A percentile compares a stretch with the other conserved stretches of the same genome.
These are phyloP conservation scores for Stromatinia cepivora DNA, from an alignment of 2,329 filamentous ascomycete genomes.

Conservation along the genomic window DNA sequence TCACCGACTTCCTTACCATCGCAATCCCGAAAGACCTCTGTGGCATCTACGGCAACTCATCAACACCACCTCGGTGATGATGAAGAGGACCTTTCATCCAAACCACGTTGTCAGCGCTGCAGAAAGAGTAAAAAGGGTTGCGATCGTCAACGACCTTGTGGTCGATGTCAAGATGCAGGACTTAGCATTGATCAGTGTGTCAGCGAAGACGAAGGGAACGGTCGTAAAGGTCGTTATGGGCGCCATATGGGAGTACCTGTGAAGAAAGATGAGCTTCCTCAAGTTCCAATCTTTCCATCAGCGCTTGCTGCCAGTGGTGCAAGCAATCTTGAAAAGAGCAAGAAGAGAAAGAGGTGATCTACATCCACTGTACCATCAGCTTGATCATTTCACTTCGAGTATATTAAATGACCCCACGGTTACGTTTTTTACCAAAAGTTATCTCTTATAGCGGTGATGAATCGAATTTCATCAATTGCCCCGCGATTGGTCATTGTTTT, in stretches of 20 bases:
- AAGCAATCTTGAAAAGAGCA: constrained; percentile 57
- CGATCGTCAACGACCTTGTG: constrained; percentile 92
- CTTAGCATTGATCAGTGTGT: constrained; percentile 91
- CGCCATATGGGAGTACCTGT: constrained; percentile 69
- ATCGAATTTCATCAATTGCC: not conserved
- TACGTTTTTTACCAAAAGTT: constrained; percentile 5
- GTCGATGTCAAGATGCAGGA: constrained; percentile 92
- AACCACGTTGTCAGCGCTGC: constrained; percentile 96
- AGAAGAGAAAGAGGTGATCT: constrained; percentile 65
- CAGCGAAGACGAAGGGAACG: constrained; percentile 97
- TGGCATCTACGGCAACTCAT: constrained; percentile 65
- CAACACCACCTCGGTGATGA: constrained; percentile 63
- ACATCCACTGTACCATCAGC: not conserved
- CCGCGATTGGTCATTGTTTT: not conserved
- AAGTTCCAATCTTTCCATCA: constrained; percentile 38
- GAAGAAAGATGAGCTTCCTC: constrained; percentile 55
- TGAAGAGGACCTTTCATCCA: constrained; percentile 89
- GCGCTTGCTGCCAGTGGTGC: constrained; percentile 39
- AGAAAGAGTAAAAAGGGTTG: constrained; percentile 99
- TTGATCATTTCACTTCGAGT: not conserved
- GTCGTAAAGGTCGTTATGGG: constrained; percentile 88
- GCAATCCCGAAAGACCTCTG: constrained; percentile 72
- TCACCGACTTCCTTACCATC: constrained; percentile 68
- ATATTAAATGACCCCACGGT: constrained; percentile 3
- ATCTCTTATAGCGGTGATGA: not conserved